These are phyloP conservation scores for Fusarium papillatum DNA, from an alignment of 2,329 filamentous ascomycete genomes.

Conservation along the genomic window DNA sequence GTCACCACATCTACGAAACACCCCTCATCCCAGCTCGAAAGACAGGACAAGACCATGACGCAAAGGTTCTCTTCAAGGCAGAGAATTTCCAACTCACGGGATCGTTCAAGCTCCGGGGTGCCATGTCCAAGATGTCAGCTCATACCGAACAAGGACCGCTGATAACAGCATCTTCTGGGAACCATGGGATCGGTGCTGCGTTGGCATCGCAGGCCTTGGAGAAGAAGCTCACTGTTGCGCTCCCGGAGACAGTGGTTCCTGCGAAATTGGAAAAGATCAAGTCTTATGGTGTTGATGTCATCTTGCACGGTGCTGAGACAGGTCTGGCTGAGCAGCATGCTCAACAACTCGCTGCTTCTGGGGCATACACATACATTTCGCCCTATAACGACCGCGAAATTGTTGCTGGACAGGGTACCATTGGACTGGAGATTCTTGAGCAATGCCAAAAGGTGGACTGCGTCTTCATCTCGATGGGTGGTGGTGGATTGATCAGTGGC, in stretches of 20 bases:
- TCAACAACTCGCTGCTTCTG: conserved; percentile 35
- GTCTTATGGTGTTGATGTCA: conserved; percentile 34
- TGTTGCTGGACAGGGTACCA: neutral
- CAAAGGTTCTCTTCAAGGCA: conserved; percentile 37
- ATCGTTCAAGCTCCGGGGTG: conserved; percentile 44
- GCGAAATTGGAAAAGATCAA: conserved; percentile 38
- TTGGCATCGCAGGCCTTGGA: neutral
- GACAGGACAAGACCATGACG: neutral
- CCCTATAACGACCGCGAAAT: conserved; percentile 40
- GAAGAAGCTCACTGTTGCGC: neutral
- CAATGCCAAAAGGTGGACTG: conserved; percentile 37
- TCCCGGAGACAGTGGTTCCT: conserved; percentile 22
- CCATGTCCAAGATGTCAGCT: conserved; percentile 42
- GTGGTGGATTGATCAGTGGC: conserved; percentile 40
- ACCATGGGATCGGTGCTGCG: neutral
- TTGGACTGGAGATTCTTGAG: conserved; percentile 32
- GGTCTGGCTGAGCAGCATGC: conserved; percentile 41
- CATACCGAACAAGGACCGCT: neutral
- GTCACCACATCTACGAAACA: conserved; percentile 2
- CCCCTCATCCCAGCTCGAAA: conserved; percentile 3
- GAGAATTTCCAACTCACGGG: conserved; percentile 45
- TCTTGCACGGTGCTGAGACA: conserved; percentile 38
- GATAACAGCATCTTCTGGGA: neutral
- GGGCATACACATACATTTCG: conserved; percentile 38
- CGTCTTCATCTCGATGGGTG: conserved; percentile 42